Evolutionary conservation across 331 rosid species (phyloP), one percentile per base, ranked within the genome.

Genomic region (Erythrophleum ivorense): DNA sequence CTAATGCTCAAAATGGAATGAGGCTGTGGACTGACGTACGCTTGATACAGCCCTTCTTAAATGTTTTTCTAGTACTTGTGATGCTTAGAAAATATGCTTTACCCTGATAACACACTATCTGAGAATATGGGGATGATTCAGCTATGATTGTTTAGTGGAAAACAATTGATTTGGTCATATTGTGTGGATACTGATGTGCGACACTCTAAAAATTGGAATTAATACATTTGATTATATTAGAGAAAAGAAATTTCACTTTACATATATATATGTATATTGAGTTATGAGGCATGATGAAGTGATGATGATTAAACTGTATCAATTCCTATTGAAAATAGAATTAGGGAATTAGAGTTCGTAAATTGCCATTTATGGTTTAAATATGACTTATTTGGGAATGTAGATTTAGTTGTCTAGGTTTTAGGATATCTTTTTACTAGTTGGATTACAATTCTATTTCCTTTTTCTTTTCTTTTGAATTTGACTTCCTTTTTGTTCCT

Each of bases 161-260:
- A 50, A 31, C 5, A 3, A 18, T 18, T 74, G 66, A 36, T 74
- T 55, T n/a, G 12, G 8, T 57, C 38, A 53, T 38, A 5, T 18
- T 55, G 49, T 74, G 67, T 55, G 67, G 78, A n/a, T 53, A 54
- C 14, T 40, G 50, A 16, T 70, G 33, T 43, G 74, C 55, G 45
- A 5, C 34, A 53, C 59, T 53, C 36, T 73, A 34, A 53, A 52
- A 54, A 40, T 34, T 33, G 62, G 38, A 70, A 46, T 79, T 19
- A 70, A n/a, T 57, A 29, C 38, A 58, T 7, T 24, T 24, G 45
- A 16, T 63, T 10, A 16, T 57, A 12, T 64, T 2, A 21, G 72
- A 66, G 72, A 9, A 49, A 48, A 46, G 5, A 38, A 38, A 38
- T 24, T 24, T 24, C 29, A 24, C 29, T 24, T 0, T 24, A 1